Evolutionary conservation across 2,329 filamentous ascomycete genomes (phyloP), one percentile per base, ranked within the genome.

Genomic region (Penicillium sp.): DNA sequence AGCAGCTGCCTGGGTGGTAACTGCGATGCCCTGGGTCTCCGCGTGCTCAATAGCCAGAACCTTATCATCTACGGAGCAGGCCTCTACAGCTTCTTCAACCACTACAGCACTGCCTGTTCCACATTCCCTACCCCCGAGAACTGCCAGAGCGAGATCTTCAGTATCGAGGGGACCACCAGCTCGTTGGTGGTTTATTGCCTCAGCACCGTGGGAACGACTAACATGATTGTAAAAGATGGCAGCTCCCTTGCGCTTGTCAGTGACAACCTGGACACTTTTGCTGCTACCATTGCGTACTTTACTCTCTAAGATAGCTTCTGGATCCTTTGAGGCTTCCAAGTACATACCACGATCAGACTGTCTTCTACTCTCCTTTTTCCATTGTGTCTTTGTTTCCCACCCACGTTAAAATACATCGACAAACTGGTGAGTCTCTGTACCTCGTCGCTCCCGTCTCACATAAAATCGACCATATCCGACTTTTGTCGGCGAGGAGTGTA

Each of bases 21-120:
- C 54, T 76, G 77, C 37, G 68, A 79, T 42, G 78, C 79, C 22
- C 82, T 81, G 69, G 83, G 81, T 20, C 71, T 85, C 5, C 78
- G 82, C 17, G 77, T 84, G 45, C 62, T 81, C 14, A 73, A 79
- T 63, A 78, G 74, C 38, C 70, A 72, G 12, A 72, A 78, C 53
- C 75, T 84, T 15, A 63, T 75, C 47, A 72, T 81, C 17, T 84
- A 84, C 62, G 83, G 83, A 15, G 82, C 79, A 0, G 83, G 83
- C 1, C 66, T 83, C 5, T 85, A 85, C 73, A 79, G 76, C 17
- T 85, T 85, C 73, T 85, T 85, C 70, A 76, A 82, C 64, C 76
- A 83, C 64, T 84, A 85, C 71, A 79, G 70, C 60, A 80, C 78
- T 0, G 64, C 67, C 1, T 82, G 79, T 67, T 77, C 76, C 3